A percentile compares a stretch with the other conserved stretches of the same genome.
phyloP scores from a whole-genome alignment of 176 grass and related monocot species.

The Triticum monococcum region DNA sequence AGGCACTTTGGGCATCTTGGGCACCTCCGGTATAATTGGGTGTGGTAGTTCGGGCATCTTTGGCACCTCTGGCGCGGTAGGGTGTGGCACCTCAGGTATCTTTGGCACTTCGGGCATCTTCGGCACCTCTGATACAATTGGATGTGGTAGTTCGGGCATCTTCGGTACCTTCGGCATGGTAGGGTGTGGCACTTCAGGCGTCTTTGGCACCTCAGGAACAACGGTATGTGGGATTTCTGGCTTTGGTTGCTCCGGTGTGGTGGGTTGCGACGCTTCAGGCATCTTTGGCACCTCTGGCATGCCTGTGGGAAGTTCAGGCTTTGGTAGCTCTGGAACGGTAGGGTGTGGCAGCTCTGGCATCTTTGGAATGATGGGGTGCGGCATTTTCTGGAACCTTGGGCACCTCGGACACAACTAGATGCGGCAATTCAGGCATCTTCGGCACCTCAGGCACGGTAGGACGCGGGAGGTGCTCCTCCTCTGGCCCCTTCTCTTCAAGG shows the following conservation, averaged over 20 bases:
- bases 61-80: neutral
- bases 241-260: neutral
- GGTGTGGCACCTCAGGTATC: neutral
- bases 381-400: neutral
- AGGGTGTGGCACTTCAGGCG: neutral
- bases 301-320: neutral
- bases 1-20: neutral
- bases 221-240: neutral
- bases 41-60: neutral
- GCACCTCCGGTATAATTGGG: neutral
- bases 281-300: neutral
- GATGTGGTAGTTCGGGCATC: neutral
- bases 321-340: neutral
- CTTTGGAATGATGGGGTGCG: neutral
- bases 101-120: neutral
- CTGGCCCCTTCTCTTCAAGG: neutral
- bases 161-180: neutral
- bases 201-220: neutral
- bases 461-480: neutral
- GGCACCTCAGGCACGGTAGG: neutral
- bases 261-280: neutral
- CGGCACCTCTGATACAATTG: neutral
- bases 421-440: neutral
- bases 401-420: neutral
- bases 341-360: neutral